phyloP scores from a whole-genome alignment of 768 basidiomycete species.

The Lactifluus rugatus region DNA sequence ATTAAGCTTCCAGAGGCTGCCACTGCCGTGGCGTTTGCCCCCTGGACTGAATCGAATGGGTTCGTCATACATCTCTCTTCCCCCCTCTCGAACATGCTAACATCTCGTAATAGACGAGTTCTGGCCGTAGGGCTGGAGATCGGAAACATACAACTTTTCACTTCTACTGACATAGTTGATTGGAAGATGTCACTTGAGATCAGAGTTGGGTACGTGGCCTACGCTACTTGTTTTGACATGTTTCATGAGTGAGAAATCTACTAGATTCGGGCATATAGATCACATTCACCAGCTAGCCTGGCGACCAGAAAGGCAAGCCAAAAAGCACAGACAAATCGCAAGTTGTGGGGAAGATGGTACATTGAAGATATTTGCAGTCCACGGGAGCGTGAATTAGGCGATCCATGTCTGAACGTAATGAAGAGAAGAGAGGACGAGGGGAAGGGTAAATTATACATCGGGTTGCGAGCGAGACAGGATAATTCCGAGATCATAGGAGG shows the following conservation, averaged over 20 bases:
- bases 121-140: constrained; percentile 82
- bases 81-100: background rate
- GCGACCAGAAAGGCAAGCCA: constrained; percentile 39
- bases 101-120: constrained; percentile 32
- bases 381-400: constrained; percentile 18
- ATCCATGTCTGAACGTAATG: constrained; percentile 21
- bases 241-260: constrained; percentile 26
- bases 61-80: constrained; percentile 22
- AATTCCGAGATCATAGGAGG: constrained; percentile 32
- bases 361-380: constrained; percentile 48
- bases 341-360: constrained; percentile 92
- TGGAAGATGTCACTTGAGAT: constrained; percentile 44
- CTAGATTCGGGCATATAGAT: constrained; percentile 62
- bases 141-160: constrained; percentile 62
- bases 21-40: constrained; percentile 68
- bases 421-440: constrained; percentile 27
- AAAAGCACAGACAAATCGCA: constrained; percentile 45
- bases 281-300: constrained; percentile 78
- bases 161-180: constrained; percentile 28
- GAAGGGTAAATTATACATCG: constrained; percentile 50
- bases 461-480: constrained; percentile 36
- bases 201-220: constrained; percentile 38
- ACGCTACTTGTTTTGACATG: background rate
- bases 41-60: constrained; percentile 33
- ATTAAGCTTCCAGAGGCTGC: constrained; percentile 68